Conservation (phyloP, 345 rosid genomes). For the Corchorus capsularis region DNA sequence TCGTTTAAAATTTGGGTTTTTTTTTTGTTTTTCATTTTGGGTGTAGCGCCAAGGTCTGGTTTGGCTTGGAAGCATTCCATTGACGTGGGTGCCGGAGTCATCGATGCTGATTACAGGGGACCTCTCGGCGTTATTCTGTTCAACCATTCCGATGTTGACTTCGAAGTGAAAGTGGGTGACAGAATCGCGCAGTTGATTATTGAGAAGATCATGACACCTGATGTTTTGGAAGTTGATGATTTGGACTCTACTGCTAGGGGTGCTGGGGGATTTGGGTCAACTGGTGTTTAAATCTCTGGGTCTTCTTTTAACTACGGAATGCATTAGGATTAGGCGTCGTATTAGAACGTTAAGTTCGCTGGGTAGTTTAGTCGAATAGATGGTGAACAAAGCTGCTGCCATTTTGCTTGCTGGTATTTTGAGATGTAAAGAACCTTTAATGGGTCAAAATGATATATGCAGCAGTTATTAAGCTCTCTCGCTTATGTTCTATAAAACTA, state of each 20-base stretch:
- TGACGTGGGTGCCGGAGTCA: constrained; percentile 59
- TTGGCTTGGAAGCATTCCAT: constrained; percentile 61
- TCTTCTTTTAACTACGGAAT: neutral
- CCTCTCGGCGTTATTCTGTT: constrained; percentile 56
- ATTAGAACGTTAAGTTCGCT: neutral
- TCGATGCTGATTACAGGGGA: constrained; percentile 59
- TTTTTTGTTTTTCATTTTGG: neutral
- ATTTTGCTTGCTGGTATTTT: neutral
- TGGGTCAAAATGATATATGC: neutral
- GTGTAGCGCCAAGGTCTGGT: constrained; percentile 57
- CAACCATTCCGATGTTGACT: constrained; percentile 52
- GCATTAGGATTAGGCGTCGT: neutral
- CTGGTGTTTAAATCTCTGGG: constrained; percentile 47
- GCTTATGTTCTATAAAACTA: neutral
- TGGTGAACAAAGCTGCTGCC: neutral
- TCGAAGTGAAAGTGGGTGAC: constrained; percentile 55
- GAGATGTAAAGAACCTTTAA: neutral
- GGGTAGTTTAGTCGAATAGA: neutral
- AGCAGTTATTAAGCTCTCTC: neutral
- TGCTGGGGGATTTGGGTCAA: constrained; percentile 84
- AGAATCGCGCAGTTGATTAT: constrained; percentile 51
- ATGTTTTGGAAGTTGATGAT: constrained; percentile 68
- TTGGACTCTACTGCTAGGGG: constrained; percentile 74
- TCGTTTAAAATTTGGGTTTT: neutral
- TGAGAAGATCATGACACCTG: constrained; percentile 57